These are phyloP conservation scores for Nitzschia putrida DNA, from an alignment of 108 stramenopile species.

Conservation along the genomic window DNA sequence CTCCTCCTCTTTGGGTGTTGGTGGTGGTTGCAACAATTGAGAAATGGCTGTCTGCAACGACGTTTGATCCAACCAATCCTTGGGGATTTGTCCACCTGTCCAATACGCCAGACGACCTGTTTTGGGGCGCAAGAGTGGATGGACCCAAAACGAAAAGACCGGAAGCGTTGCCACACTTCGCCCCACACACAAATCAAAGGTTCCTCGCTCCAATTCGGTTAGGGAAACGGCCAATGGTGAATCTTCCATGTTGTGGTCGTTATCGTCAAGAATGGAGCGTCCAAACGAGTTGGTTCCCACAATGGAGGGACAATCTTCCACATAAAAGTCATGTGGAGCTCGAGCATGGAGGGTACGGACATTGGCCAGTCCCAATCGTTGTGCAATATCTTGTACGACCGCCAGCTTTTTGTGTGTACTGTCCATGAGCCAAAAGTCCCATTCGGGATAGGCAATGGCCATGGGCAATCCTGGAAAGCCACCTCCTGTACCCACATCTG, in stretches of 20 bases:
- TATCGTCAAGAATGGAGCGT: slow-evolving; percentile 8
- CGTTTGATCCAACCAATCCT: slow-evolving; percentile 41
- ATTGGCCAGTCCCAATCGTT: slow-evolving; percentile 62
- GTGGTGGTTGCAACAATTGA: neutral
- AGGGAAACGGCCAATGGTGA: neutral
- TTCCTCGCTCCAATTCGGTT: slow-evolving; percentile 9
- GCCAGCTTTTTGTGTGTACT: slow-evolving; percentile 78
- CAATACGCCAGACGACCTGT: slow-evolving; percentile 72
- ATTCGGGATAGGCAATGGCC: slow-evolving; percentile 71
- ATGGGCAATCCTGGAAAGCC: slow-evolving; percentile 91
- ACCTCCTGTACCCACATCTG: slow-evolving; percentile 83
- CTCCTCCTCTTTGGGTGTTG: neutral
- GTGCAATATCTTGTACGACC: slow-evolving; percentile 77
- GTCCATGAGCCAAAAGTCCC: slow-evolving; percentile 78
- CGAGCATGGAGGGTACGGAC: slow-evolving; percentile 75
- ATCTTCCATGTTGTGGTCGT: too few species aligned
- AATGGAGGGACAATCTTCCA: neutral
- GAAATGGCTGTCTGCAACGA: neutral
- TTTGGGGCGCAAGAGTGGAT: slow-evolving; percentile 50
- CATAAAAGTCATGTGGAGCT: slow-evolving; percentile 40
- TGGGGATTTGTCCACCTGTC: slow-evolving; percentile 79
- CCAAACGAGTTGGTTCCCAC: neutral
- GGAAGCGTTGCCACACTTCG: slow-evolving; percentile 80
- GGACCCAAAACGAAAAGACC: slow-evolving; percentile 75
- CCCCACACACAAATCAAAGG: slow-evolving; percentile 70